These are phyloP conservation scores for Chlorophyllum brunneum DNA, from an alignment of 768 basidiomycete genomes.

Conservation along the genomic window DNA sequence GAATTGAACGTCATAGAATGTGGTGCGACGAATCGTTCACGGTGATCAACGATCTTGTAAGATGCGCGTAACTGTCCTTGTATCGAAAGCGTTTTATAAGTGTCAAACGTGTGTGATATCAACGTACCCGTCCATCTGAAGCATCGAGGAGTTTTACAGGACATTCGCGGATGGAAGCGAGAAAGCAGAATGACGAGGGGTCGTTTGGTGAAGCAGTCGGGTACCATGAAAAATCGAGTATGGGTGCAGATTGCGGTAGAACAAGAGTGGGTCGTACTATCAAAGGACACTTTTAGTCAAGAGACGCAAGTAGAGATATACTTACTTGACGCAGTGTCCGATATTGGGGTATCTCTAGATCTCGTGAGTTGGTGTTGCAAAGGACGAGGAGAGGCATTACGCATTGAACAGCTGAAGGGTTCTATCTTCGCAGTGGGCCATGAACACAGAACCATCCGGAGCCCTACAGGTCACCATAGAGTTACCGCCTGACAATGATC, in stretches of 20 bases:
- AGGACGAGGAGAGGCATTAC: constrained; percentile 31
- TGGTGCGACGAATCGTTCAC: constrained; percentile 88
- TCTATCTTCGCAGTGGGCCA: constrained; percentile 71
- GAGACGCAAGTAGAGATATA: not conserved
- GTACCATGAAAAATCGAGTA: constrained; percentile 84
- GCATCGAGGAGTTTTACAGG: constrained; percentile 87
- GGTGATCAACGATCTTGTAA: constrained; percentile 88
- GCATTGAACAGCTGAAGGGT: constrained; percentile 50
- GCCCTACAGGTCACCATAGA: constrained; percentile 43
- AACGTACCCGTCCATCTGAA: constrained; percentile 62
- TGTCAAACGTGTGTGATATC: not conserved
- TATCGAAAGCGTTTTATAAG: not conserved
- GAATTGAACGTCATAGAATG: constrained; percentile 79
- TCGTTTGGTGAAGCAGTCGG: constrained; percentile 62
- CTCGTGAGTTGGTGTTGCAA: not conserved
- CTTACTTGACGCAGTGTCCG: not conserved
- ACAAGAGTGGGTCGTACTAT: constrained; percentile 17
- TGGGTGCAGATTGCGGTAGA: constrained; percentile 58
- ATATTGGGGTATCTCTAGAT: not conserved
- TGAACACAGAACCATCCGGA: constrained; percentile 64
- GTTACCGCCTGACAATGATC: not conserved
- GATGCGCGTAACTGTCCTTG: constrained; percentile 75
- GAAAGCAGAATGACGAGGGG: constrained; percentile 74
- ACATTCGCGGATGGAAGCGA: constrained; percentile 78
- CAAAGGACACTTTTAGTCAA: not conserved